Percentiles rank a stretch among this genome's conserved stretches.
These are phyloP conservation scores for Alnus rubra DNA, from an alignment of 306 rosid species.

Conservation along the genomic window DNA sequence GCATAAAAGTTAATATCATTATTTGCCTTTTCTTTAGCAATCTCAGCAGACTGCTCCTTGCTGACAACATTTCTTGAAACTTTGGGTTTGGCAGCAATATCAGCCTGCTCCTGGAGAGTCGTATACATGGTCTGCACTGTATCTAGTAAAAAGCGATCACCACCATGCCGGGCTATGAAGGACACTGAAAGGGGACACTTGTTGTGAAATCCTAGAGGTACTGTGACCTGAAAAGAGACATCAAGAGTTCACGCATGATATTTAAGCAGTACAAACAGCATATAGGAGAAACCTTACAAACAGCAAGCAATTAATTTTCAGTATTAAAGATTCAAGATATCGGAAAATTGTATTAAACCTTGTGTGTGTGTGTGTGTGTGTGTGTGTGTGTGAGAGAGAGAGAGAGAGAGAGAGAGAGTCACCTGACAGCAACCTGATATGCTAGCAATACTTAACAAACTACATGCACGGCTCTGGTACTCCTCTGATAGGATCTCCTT, in stretches of 20 bases:
- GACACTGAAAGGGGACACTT: constrained; percentile 83
- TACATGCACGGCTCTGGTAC: constrained; percentile 59
- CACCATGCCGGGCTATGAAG: constrained; percentile 91
- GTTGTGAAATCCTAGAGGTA: constrained; percentile 78
- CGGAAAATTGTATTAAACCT: background rate
- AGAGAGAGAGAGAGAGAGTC: constrained; percentile 19
- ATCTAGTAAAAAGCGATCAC: constrained; percentile 92
- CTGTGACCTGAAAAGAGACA: constrained; percentile 67
- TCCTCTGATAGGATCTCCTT: constrained; percentile 76
- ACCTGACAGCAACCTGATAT: constrained; percentile 98
- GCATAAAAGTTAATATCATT: background rate
- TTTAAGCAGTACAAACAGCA: constrained; percentile 6
- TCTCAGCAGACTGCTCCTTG: constrained; percentile 86
- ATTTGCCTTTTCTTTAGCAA: constrained; percentile 83
- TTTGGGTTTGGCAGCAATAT: constrained; percentile 64
- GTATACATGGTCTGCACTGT: constrained; percentile 59
- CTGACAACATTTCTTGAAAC: constrained; percentile 57
- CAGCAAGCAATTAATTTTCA: background rate
- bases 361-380: background rate
- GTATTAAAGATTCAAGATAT: background rate
- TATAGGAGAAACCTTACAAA: background rate
- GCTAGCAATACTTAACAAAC: constrained; percentile 88
- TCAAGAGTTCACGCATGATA: constrained; percentile 16
- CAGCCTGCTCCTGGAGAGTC: constrained; percentile 79
- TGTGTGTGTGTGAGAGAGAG: constrained; percentile 9